These are phyloP conservation scores for Magnaporthiopsis rhizophila DNA, from an alignment of 2,329 filamentous ascomycete species.

Conservation along the genomic window DNA sequence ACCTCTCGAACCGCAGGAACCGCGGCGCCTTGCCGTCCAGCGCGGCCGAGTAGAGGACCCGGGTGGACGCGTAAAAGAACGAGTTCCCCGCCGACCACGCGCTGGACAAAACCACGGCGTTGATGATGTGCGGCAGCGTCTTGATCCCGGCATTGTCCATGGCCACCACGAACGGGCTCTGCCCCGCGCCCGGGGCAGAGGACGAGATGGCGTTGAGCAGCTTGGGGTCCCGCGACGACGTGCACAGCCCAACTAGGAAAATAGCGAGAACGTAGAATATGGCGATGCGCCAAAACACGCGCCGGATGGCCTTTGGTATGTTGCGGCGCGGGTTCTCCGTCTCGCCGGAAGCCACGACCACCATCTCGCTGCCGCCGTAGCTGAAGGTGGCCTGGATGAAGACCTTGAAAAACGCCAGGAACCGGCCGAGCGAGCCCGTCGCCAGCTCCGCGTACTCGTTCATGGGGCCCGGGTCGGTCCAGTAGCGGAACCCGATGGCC, in stretches of 20 bases:
- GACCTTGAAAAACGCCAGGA: constrained; percentile 35
- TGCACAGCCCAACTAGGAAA: constrained; percentile 21
- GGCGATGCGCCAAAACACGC: constrained; percentile 23
- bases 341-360: constrained; percentile 14
- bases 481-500: constrained; percentile 37
- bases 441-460: constrained; percentile 28
- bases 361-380: constrained; percentile 13
- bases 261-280: constrained; percentile 23
- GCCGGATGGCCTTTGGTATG: constrained; percentile 13
- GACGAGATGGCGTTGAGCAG: constrained; percentile 23
- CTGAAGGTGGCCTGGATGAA: constrained; percentile 24
- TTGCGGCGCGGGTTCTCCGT: constrained; percentile 13
- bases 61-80: constrained; percentile 25
- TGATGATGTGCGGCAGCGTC: constrained; percentile 57
- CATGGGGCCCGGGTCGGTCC: constrained; percentile 33
- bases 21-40: constrained; percentile 39
- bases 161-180: constrained; percentile 42
- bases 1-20: constrained; percentile 37
- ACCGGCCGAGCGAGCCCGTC: constrained; percentile 28
- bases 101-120: constrained; percentile 50
- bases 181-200: constrained; percentile 21
- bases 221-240: constrained; percentile 20
- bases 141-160: constrained; percentile 52
- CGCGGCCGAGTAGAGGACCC: constrained; percentile 36
- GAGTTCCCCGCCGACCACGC: constrained; percentile 26